Base-by-base conservation (phyloP, 768 basidiomycete genomes). In the Boletus reticulatus region DNA sequence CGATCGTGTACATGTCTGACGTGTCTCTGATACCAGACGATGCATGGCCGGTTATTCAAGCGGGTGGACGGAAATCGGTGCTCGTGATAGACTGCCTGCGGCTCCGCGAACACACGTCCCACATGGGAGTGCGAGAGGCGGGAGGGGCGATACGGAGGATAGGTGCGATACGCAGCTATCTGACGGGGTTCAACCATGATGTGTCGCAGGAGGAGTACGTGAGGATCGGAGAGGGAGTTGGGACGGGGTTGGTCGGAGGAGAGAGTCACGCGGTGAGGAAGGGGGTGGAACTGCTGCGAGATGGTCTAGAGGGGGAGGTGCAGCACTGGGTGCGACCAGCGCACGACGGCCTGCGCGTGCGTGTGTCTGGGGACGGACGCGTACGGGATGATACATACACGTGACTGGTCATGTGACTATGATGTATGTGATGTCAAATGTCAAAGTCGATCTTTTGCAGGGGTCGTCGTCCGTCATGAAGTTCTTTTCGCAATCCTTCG, bases 1-100 rank as follows among this genome's bases (percentile, higher is more conserved):
- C 79, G 31, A 71, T 95, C 44, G 75, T 84, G 14, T 95, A 95
- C 73, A 78, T 96, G 56, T 87, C 88, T 27, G 94, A 97, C 68
- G 89, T 87, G 41, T 91, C 88, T 10, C 73, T 81, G 61, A 89
- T 96, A 52, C 92, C 94, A 2, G 82, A 88, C 9, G 78, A 82
- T 36, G 80, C 84, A 39, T 92, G 89, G 89, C 63, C 69, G 19
- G 62, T 84, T 48, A 71, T 86, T 49, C 59, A 68, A 34, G 61
- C 57, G 14, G 62, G 58, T 5, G 48, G 53, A 31, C 59, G 53
- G 22, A 70, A 69, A 50, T 76, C 85, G 2, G 78, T 90, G 24
- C 76, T 89, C 56, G 81, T 94, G 47, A 76, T 94, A 38, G 93
- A 96, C 69, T 90, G 89, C 60, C 75, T 96, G 34, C 78, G 83